Percentiles rank a stretch among this genome's conserved stretches.
Conservation (phyloP, 345 rosid species). For the Hibiscus tridactylites region DNA sequence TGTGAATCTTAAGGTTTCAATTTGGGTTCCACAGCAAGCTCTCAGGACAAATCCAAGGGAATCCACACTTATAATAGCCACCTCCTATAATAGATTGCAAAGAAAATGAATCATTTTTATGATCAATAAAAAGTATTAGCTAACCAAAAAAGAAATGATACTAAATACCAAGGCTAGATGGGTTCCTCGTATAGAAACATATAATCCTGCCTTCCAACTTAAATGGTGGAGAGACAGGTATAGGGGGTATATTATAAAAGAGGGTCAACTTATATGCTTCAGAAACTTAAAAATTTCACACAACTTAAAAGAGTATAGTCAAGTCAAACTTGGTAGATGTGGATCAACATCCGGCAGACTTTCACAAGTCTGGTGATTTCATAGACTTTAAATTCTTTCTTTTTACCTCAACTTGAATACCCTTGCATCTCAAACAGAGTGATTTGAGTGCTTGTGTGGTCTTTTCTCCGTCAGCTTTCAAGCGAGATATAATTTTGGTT, state of each 20-base stretch:
- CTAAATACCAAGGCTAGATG: background rate
- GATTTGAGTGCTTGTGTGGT: conserved; percentile 58
- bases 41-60: conserved; percentile 80
- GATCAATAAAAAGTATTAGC: background rate
- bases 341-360: background rate
- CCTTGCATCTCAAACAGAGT: conserved; percentile 71
- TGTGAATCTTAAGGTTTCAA: conserved; percentile 72
- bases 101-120: conserved; percentile 1
- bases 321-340: background rate
- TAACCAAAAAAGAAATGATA: background rate
- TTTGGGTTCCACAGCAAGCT: conserved; percentile 81
- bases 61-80: conserved; percentile 52
- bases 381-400: conserved; percentile 6
- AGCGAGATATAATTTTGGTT: conserved; percentile 52
- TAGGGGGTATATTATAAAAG: too few species aligned
- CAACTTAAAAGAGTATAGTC: background rate
- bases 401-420: conserved; percentile 82
- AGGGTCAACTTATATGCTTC: background rate
- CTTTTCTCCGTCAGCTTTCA: conserved; percentile 67
- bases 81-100: conserved; percentile 46
- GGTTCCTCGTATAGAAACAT: background rate
- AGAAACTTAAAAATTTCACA: background rate
- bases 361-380: background rate
- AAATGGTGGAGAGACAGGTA: too few species aligned
- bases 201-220: background rate